Conservation (phyloP, 768 basidiomycete genomes). For the Stropharia rugosoannulata region DNA sequence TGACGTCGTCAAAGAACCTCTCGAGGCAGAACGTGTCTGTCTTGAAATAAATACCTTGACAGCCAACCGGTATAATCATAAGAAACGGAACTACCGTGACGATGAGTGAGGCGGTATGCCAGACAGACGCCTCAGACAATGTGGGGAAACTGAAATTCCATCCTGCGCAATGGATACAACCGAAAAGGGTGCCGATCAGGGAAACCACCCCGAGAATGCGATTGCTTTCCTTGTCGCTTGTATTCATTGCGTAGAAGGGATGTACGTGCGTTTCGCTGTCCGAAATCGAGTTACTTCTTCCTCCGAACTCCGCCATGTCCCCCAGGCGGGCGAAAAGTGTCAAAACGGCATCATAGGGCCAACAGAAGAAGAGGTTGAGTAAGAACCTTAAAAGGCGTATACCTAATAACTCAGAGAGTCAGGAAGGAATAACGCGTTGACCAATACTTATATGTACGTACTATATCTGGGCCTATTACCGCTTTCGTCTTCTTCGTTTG, state of each 20-base stretch:
- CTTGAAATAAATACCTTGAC: slow-evolving; percentile 1
- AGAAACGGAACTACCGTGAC: slow-evolving; percentile 5
- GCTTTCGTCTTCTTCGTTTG: too few species aligned
- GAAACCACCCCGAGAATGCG: not conserved
- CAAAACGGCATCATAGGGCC: not conserved
- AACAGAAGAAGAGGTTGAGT: not conserved
- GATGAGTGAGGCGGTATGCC: slow-evolving; percentile 4
- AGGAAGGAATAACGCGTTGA: not conserved
- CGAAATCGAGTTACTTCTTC: not conserved
- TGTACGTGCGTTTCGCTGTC: not conserved
- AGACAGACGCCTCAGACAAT: slow-evolving; percentile 1
- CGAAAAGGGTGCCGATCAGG: not conserved
- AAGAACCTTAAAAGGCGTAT: not conserved
- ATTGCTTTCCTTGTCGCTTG: not conserved
- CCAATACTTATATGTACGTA: not conserved
- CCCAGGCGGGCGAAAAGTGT: not conserved
- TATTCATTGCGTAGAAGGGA: slow-evolving; percentile 1
- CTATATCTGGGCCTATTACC: too few species aligned
- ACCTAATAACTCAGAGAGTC: not conserved
- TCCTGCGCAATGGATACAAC: slow-evolving; percentile 2
- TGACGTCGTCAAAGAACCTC: slow-evolving; percentile 1
- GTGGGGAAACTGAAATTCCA: not conserved
- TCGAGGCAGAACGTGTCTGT: slow-evolving; percentile 5
- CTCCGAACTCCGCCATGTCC: not conserved
- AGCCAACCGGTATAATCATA: slow-evolving; percentile 2